Evolutionary conservation across 129 eudicot genomes (phyloP), one percentile per base, ranked within the genome.

Genomic region (Lonicera japonica): DNA sequence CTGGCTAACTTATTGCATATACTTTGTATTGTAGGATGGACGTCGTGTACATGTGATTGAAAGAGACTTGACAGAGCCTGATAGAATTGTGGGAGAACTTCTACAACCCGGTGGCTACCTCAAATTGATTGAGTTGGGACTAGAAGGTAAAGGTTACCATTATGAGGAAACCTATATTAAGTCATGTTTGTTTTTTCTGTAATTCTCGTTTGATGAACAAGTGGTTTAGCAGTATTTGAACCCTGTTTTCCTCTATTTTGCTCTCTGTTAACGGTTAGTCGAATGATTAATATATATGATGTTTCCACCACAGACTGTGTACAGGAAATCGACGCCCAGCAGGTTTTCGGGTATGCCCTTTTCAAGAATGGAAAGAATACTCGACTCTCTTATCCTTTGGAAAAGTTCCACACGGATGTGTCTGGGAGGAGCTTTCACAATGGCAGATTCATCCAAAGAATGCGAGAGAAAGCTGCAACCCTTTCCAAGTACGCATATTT

Each of bases 381-480:
- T 40, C 58, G 62, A 2, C 83, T 89, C 54, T 72, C 96, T 62
- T 89, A 89, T 61, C 96, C 96, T 9, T 64, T 89, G 79, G 87
- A 82, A 55, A 82, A 85, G n/a, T 83, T 77, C 72, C 90, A 89
- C 63, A 58, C 79, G 18, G 95, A 89, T 63, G 90, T 89, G 39
- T 72, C 95, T 20, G 96, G 96, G 12, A 85, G 95, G 72, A 80
- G 96, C 77, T 89, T 89, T 56, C 96, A 88, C 63, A 84, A 88
- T 60, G 96, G 96, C 36, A 89, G 96, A 10, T 88, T 88, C 63
- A 75, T 88, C 34, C 96, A 82, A 60, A 78, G 76, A 53, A 82
- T 89, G 95, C 75, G 96, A 54, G 90, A 85, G 79, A 89, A 80
- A 70, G 89, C 95, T 60, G 85, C 90, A 50, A 68, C 77, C 72